phyloP scores from a whole-genome alignment of 352 stramenopile genomes.

The Hyaloperonospora arabidopsidis region DNA sequence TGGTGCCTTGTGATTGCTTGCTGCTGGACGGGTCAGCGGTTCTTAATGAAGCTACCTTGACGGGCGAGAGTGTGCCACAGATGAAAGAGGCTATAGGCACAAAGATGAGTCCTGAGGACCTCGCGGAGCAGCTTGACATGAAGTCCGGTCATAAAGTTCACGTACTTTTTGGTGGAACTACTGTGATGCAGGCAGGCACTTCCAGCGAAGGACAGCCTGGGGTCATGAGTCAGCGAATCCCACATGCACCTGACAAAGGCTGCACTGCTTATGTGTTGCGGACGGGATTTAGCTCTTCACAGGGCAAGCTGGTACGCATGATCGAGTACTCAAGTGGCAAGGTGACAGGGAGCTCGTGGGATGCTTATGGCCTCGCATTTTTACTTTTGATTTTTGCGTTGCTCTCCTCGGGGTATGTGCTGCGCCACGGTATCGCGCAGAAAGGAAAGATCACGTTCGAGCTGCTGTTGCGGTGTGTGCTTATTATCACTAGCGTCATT shows the following conservation, averaged over 20 bases:
- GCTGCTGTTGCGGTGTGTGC: conserved; percentile 94
- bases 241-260: conserved; percentile 84
- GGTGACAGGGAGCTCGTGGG: conserved; percentile 90
- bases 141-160: conserved; percentile 85
- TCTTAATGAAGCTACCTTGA: conserved; percentile 98
- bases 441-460: conserved; percentile 93
- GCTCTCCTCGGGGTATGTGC: conserved; percentile 89
- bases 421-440: conserved; percentile 82
- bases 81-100: conserved; percentile 91
- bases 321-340: conserved; percentile 97
- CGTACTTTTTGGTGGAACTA: conserved; percentile 91
- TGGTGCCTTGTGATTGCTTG: conserved; percentile 93
- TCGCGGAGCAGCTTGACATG: conserved; percentile 74
- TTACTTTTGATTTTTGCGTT: conserved; percentile 96
- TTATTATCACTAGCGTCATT: conserved; percentile 98
- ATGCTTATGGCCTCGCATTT: conserved; percentile 94
- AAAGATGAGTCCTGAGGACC: conserved; percentile 69
- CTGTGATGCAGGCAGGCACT: conserved; percentile 79
- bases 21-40: conserved; percentile 92
- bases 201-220: conserved; percentile 22
- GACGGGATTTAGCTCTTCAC: conserved; percentile 95
- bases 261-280: conserved; percentile 92
- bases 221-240: conserved; percentile 33
- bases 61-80: conserved; percentile 96
- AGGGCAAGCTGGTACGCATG: conserved; percentile 97